A percentile compares a stretch with the other conserved stretches of the same genome.
Conservation (phyloP, 2,329 filamentous ascomycete genomes). For the Neurospora sp. region DNA sequence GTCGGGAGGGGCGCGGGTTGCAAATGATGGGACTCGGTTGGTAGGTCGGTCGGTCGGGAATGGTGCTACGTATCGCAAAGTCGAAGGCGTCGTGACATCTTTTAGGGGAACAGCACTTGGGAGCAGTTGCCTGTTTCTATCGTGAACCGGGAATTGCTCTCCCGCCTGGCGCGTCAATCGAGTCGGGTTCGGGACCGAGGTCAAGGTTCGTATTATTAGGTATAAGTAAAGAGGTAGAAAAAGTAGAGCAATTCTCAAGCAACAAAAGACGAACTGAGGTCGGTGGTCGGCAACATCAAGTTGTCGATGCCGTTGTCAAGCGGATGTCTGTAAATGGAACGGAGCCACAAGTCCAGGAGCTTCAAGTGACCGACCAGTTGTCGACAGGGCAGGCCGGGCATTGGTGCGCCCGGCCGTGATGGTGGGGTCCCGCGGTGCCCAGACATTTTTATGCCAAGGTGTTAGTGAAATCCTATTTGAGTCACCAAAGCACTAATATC, state of each 20-base stretch:
- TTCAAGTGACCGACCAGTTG: background rate
- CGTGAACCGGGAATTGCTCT: background rate
- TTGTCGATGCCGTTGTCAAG: background rate
- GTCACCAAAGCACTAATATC: background rate
- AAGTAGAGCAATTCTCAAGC: background rate
- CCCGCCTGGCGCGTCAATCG: background rate
- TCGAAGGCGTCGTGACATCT: constrained; percentile 7
- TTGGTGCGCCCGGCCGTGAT: background rate
- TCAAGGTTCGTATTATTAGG: background rate
- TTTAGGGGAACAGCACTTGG: background rate
- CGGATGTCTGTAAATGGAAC: background rate
- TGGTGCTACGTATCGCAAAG: constrained; percentile 15
- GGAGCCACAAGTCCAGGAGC: background rate
- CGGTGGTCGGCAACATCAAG: background rate
- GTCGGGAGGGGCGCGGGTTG: constrained; percentile 2
- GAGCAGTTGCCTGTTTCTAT: background rate
- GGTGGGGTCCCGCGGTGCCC: background rate
- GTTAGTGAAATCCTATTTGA: background rate
- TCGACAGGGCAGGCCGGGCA: too few species aligned
- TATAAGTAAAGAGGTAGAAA: background rate
- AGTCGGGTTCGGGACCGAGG: background rate
- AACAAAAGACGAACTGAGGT: background rate
- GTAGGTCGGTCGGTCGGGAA: constrained; percentile 6
- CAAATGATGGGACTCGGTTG: constrained; percentile 8
- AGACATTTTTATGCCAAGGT: background rate